phyloP scores from a whole-genome alignment of 768 basidiomycete genomes.

The Gloeopeniophorella convolvens region DNA sequence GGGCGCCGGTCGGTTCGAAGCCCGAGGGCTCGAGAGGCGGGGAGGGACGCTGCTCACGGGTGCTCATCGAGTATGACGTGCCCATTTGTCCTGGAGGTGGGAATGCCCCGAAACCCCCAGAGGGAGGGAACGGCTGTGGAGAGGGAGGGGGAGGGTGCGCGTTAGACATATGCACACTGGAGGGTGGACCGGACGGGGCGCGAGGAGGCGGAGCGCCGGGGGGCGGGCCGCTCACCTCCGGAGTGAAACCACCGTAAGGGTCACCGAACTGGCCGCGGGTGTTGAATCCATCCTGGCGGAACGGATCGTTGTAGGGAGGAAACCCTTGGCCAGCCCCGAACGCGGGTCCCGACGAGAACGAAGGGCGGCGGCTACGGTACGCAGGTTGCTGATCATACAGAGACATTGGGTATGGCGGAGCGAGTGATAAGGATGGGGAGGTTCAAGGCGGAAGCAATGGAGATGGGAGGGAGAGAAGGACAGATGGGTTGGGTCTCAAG shows the following conservation, averaged over 20 bases:
- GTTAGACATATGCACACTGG: constrained; percentile 1
- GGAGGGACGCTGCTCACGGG: constrained; percentile 12
- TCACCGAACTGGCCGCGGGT: constrained; percentile 6
- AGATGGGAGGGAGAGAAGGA: neutral
- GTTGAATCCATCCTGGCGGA: constrained; percentile 4
- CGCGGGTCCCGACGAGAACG: constrained; percentile 3
- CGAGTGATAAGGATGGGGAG: constrained; percentile 1
- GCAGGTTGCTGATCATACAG: constrained; percentile 3
- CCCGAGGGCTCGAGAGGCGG: neutral
- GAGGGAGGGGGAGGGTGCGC: neutral
- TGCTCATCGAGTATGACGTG: constrained; percentile 3
- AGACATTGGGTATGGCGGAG: constrained; percentile 9
- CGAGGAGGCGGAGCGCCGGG: neutral
- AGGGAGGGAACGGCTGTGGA: constrained; percentile 2
- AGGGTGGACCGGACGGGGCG: neutral
- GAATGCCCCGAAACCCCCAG: neutral
- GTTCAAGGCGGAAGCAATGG: neutral
- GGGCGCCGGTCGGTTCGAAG: constrained; percentile 7
- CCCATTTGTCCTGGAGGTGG: constrained; percentile 9
- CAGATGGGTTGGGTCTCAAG: neutral
- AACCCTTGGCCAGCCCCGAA: neutral
- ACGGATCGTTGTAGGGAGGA: constrained; percentile 9
- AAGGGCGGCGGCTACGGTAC: constrained; percentile 3
- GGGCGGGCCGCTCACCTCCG: constrained; percentile 20
- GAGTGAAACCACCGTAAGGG: neutral